Evolutionary conservation across 257 asterid genomes (phyloP).

Genomic region (Mentha longifolia): DNA sequence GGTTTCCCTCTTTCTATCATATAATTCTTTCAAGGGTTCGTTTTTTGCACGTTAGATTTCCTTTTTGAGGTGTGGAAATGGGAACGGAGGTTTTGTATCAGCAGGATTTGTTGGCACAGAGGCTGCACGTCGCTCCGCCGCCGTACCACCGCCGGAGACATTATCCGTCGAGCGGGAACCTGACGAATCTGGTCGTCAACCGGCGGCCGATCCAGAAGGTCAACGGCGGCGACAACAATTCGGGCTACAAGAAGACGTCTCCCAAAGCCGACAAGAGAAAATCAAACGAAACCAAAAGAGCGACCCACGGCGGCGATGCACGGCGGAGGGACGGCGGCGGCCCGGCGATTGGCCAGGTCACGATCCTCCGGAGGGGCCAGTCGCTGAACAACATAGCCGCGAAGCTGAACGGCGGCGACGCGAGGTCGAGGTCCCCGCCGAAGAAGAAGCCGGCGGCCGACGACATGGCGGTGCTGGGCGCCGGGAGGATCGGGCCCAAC

Average conservation of each 20-base stretch:
- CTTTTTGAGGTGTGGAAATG: conserved; percentile 29
- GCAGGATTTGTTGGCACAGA: conserved; percentile 42
- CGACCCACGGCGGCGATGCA: conserved; percentile 34
- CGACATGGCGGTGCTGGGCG: conserved; percentile 46
- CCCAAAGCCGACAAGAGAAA: conserved; percentile 46
- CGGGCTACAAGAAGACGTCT: conserved; percentile 35
- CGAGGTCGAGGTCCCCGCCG: conserved; percentile 4
- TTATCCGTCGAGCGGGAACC: conserved; percentile 20
- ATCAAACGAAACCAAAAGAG: conserved; percentile 37
- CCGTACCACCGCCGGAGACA: conserved; percentile 46
- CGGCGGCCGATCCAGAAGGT: conserved; percentile 30
- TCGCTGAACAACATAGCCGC: conserved; percentile 57
- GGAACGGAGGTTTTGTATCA: conserved; percentile 55
- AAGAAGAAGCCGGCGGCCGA: conserved; percentile 39
- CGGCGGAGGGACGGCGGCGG: conserved; percentile 43
- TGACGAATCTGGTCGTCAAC: conserved; percentile 34
- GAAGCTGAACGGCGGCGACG: conserved; percentile 31
- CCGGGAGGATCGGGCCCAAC: conserved; percentile 43
- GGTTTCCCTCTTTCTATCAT: conserved; percentile 1
- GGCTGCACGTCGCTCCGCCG: conserved; percentile 34
- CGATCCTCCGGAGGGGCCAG: conserved; percentile 51
- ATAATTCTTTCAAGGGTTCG: conserved; percentile 25
- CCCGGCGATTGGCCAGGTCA: conserved; percentile 38
- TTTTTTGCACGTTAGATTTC: conserved; percentile 3
- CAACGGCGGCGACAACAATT: conserved; percentile 22